These are phyloP conservation scores for Xylaria sp. DNA, from an alignment of 2,329 filamentous ascomycete genomes.

Conservation along the genomic window DNA sequence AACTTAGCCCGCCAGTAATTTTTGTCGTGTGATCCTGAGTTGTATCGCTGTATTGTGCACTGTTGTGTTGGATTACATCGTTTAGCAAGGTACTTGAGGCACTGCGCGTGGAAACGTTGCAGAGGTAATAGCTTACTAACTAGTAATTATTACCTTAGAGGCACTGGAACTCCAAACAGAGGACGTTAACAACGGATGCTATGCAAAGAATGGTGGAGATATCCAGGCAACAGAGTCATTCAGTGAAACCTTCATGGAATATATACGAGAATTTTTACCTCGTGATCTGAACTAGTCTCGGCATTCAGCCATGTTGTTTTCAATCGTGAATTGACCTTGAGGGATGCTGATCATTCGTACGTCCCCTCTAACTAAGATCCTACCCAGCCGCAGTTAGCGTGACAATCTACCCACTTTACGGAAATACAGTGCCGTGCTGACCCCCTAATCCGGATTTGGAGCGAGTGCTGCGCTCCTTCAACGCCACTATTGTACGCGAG, in stretches of 20 bases:
- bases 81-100: neutral
- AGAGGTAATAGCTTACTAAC: neutral
- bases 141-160: neutral
- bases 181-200: neutral
- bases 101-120: neutral
- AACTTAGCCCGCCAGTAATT: too few relatives aligned
- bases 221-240: neutral
- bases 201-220: neutral
- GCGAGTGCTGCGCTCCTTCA: conserved; percentile 1
- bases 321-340: conserved; percentile 8
- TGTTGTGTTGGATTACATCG: neutral
- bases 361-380: conserved; percentile 1
- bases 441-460: conserved; percentile 27
- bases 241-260: too few relatives aligned
- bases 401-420: conserved; percentile 19
- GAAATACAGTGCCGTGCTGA: conserved; percentile 35
- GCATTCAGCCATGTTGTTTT: neutral
- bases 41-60: neutral
- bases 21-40: too few relatives aligned
- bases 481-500: conserved; percentile 9
- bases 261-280: neutral
- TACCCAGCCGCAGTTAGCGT: conserved; percentile 24
- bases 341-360: conserved; percentile 18
- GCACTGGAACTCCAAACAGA: neutral
- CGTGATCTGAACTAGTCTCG: conserved; percentile 8